Evolutionary conservation across 192 early-diverging fungal genomes (phyloP), one percentile per base, ranked within the genome.

Genomic region (Linnemannia schmuckeri): DNA sequence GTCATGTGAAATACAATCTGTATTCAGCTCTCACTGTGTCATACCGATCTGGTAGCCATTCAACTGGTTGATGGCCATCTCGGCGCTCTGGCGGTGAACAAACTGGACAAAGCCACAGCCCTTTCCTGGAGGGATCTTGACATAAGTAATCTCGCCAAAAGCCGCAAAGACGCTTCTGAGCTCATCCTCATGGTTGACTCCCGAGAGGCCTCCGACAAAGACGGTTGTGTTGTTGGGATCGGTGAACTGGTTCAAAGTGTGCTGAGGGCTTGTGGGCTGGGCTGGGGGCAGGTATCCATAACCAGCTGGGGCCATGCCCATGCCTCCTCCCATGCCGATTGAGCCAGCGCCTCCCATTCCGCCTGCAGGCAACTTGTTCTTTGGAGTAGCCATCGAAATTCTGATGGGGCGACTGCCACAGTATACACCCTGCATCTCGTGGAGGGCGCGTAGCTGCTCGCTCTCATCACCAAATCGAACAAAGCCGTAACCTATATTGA

Each of bases 21-120:
- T 44, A 44, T 44, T 6, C 42, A 44, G 42, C 42, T 10, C 42
- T 44, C 42, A 12, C 18, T 41, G 13, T 35, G 27, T 47, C 74
- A 40, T 79, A 89, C 97, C 97, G 75, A 99, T 94, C 72, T 93
- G 90, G 85, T 94, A 94, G 30, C 97, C 96, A 85, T 98, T 96
- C 93, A 99, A 95, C 76, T 96, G 93, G 70, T 92, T 91, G 82
- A 99, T 97, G 18, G 98, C 97, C 80, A 93, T 91, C 85, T 98
- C 97, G 38, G 98, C 98, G 82, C 93, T 91, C 47, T 93, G 91
- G 24, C 96, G 91, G 79, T 96, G 94, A 40, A 93, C 93, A 88
- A 94, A 99, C 72, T 96, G 96, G 42, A 99, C 97, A 91, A 99
- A 99, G 13, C 97, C 98, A 87, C 98, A 99, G 18, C 96, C 96